These are phyloP conservation scores for Epicoccum nigrum DNA, from an alignment of 2,329 filamentous ascomycete genomes.

Conservation along the genomic window DNA sequence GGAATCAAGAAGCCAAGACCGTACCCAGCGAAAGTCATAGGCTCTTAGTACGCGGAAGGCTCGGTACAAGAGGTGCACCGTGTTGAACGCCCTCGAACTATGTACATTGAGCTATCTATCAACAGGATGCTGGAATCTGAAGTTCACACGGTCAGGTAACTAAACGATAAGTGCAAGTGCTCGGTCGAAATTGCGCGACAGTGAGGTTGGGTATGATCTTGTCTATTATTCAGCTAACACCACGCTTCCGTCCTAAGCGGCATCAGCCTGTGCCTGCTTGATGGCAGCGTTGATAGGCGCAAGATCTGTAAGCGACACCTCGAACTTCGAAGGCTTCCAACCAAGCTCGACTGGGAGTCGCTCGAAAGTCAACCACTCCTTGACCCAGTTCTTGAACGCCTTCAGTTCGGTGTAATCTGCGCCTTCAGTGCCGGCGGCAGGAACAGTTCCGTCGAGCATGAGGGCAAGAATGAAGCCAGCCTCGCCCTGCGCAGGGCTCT, in stretches of 20 bases:
- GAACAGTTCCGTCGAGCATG: not conserved
- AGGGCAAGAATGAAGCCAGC: not conserved
- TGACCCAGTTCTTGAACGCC: not conserved
- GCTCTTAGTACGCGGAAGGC: too few relatives aligned
- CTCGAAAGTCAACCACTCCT: not conserved
- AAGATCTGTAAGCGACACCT: not conserved
- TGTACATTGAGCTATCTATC: too few relatives aligned
- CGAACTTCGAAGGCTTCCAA: not conserved
- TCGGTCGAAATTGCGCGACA: too few relatives aligned
- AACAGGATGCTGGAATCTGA: not conserved
- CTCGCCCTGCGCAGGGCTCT: not conserved
- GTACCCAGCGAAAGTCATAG: too few relatives aligned
- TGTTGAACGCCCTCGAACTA: not conserved
- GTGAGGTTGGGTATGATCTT: too few relatives aligned
- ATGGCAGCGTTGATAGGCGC: not conserved
- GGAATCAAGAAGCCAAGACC: not conserved
- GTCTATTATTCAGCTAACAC: too few relatives aligned
- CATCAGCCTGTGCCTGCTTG: not conserved
- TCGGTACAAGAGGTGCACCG: too few relatives aligned
- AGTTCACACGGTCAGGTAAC: too few relatives aligned
- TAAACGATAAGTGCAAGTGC: too few relatives aligned
- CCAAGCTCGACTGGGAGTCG: not conserved
- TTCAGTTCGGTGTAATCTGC: not conserved
- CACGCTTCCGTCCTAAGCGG: too few relatives aligned
- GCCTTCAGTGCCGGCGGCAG: not conserved